These are phyloP conservation scores for Erodium maritimum DNA, from an alignment of 345 rosid species.

Conservation along the genomic window DNA sequence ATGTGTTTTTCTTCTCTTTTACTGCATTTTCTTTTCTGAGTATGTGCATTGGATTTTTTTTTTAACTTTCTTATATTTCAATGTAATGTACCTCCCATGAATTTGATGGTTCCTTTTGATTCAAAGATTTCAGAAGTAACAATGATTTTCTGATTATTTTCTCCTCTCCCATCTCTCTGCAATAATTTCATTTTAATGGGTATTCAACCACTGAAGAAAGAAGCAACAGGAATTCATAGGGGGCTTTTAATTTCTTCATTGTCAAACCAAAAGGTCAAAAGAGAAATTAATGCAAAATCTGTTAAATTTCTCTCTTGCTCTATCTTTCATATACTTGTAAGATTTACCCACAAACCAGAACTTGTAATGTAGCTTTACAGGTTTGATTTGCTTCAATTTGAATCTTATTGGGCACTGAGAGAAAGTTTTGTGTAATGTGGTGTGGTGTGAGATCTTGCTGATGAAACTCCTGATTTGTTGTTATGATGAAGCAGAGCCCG, in stretches of 20 bases:
- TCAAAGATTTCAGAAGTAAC: conserved; percentile 1
- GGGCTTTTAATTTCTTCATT: not conserved
- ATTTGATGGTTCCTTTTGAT: not conserved
- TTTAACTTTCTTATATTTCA: not conserved
- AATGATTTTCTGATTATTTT: conserved; percentile 12
- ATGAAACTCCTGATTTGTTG: conserved; percentile 12
- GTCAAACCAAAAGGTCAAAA: not conserved
- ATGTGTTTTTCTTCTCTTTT: no score
- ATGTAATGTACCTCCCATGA: not conserved
- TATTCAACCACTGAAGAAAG: conserved; percentile 8
- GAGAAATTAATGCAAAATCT: not conserved
- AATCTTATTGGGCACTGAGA: no score
- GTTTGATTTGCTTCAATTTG: not conserved
- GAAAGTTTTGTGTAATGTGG: no score
- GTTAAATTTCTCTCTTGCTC: no score
- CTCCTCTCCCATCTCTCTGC: conserved; percentile 8
- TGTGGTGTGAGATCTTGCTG: no score
- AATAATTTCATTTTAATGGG: conserved; percentile 13
- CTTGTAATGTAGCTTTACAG: not conserved
- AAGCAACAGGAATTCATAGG: conserved; percentile 8
- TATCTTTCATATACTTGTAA: no score
- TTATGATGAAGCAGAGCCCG: conserved; percentile 39
- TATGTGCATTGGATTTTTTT: not conserved
- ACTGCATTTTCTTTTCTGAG: not conserved
- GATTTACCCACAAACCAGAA: not conserved